Conservation (phyloP, 2,329 filamentous ascomycete genomes). For the Zasmidium angulare region DNA sequence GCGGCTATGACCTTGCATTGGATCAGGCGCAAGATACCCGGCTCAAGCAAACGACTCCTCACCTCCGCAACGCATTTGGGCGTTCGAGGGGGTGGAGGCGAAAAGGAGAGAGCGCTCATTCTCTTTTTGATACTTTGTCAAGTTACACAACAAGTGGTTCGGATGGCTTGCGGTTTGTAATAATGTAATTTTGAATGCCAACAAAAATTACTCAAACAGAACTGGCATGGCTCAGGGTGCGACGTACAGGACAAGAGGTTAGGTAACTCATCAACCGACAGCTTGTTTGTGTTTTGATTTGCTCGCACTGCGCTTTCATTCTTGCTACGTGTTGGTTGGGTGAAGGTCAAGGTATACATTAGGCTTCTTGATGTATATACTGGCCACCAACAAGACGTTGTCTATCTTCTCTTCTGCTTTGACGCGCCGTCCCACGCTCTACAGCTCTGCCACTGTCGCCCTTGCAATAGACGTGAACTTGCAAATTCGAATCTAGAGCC, state of each 20-base stretch:
- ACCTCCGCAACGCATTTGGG: not conserved
- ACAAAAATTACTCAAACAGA: not conserved
- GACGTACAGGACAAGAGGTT: constrained; percentile 4
- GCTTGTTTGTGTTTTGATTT: not conserved
- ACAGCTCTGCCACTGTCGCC: too few relatives aligned
- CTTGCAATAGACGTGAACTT: too few relatives aligned
- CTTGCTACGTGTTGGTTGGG: not conserved
- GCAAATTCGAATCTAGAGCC: too few relatives aligned
- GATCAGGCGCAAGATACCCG: constrained; percentile 15
- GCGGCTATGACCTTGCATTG: constrained; percentile 19
- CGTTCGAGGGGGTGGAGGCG: not conserved
- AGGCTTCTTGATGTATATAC: not conserved
- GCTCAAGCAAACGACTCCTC: not conserved
- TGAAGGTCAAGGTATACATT: not conserved
- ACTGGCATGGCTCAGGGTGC: not conserved
- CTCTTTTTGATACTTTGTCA: constrained; percentile 3
- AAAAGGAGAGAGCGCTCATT: not conserved
- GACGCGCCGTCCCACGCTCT: not conserved
- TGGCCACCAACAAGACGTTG: not conserved
- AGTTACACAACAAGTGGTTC: not conserved
- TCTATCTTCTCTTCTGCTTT: not conserved
- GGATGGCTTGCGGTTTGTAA: constrained; percentile 6
- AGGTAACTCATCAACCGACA: constrained; percentile 1
- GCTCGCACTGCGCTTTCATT: not conserved
- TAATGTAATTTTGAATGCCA: constrained; percentile 6